These are phyloP conservation scores for Leucocoprinus gongylophorus DNA, from an alignment of 1,284 basidiomycete genomes.

Conservation along the genomic window DNA sequence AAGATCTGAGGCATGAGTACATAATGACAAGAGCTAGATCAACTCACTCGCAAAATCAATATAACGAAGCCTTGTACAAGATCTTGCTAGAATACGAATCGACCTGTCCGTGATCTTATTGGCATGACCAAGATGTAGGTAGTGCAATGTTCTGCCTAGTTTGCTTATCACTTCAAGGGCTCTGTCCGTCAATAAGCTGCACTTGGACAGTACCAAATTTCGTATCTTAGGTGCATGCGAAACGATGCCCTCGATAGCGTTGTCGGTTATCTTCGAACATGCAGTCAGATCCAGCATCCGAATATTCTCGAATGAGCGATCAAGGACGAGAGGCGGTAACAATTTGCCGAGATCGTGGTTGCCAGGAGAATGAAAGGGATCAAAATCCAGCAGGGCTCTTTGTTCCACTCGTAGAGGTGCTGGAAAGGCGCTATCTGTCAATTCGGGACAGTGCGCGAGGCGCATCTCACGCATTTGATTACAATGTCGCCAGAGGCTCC, in stretches of 20 bases:
- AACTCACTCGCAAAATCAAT: slow-evolving; percentile 92
- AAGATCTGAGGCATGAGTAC: slow-evolving; percentile 8
- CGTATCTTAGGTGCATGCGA: slow-evolving; percentile 86
- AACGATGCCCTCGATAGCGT: slow-evolving; percentile 86
- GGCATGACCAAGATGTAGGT: slow-evolving; percentile 93
- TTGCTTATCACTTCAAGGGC: slow-evolving; percentile 81
- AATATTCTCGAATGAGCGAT: slow-evolving; percentile 68
- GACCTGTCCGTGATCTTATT: slow-evolving; percentile 85
- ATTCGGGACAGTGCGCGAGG: slow-evolving; percentile 70
- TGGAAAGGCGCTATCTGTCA: slow-evolving; percentile 89
- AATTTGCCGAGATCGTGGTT: slow-evolving; percentile 30
- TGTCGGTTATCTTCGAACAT: slow-evolving; percentile 79
- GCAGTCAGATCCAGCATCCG: slow-evolving; percentile 88
- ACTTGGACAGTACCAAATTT: slow-evolving; percentile 91
- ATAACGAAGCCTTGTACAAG: slow-evolving; percentile 91
- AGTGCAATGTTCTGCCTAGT: slow-evolving; percentile 90
- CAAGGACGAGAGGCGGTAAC: slow-evolving; percentile 55
- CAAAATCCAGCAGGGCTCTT: slow-evolving; percentile 17
- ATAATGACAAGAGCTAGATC: slow-evolving; percentile 4
- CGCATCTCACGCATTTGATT: slow-evolving; percentile 87
- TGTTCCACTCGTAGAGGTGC: slow-evolving; percentile 42
- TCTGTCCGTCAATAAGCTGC: slow-evolving; percentile 77
- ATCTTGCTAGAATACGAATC: slow-evolving; percentile 76
- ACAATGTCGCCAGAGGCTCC: slow-evolving; percentile 80
- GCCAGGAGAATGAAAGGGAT: slow-evolving; percentile 41